These are phyloP conservation scores for Neurospora sp. DNA, from an alignment of 2,329 filamentous ascomycete species.

Conservation along the genomic window DNA sequence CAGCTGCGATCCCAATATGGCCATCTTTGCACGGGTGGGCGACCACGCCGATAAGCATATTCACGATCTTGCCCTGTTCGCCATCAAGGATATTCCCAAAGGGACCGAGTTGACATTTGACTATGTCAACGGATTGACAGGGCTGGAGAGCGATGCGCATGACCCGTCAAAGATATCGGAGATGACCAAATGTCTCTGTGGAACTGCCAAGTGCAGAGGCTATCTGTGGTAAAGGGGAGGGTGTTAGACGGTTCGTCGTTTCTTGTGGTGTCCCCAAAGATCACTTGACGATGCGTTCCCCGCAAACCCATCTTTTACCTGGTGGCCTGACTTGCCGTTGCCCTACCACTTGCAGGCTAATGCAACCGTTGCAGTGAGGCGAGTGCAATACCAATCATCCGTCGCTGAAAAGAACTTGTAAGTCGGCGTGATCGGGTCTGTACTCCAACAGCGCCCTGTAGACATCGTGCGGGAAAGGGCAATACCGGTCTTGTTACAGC, in stretches of 20 bases:
- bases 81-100: slow-evolving; percentile 52
- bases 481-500: not conserved
- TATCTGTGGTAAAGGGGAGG: slow-evolving; percentile 48
- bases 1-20: slow-evolving; percentile 67
- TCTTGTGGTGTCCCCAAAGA: not conserved
- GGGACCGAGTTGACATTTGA: slow-evolving; percentile 71
- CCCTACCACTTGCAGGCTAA: not conserved
- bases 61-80: slow-evolving; percentile 71
- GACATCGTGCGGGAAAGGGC: not conserved
- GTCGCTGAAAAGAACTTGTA: not conserved
- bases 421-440: not conserved
- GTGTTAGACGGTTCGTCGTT: not conserved
- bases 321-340: not conserved
- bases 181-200: slow-evolving; percentile 54
- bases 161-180: slow-evolving; percentile 38
- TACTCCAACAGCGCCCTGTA: not conserved
- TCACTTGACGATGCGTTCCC: not conserved
- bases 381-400: not conserved
- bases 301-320: not conserved
- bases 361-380: not conserved
- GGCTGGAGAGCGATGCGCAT: slow-evolving; percentile 37
- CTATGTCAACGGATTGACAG: slow-evolving; percentile 58
- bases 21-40: slow-evolving; percentile 70
- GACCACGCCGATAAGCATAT: slow-evolving; percentile 66
- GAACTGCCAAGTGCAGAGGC: slow-evolving; percentile 55